Evolutionary conservation across 345 rosid genomes (phyloP).

Genomic region (Viola odorata): DNA sequence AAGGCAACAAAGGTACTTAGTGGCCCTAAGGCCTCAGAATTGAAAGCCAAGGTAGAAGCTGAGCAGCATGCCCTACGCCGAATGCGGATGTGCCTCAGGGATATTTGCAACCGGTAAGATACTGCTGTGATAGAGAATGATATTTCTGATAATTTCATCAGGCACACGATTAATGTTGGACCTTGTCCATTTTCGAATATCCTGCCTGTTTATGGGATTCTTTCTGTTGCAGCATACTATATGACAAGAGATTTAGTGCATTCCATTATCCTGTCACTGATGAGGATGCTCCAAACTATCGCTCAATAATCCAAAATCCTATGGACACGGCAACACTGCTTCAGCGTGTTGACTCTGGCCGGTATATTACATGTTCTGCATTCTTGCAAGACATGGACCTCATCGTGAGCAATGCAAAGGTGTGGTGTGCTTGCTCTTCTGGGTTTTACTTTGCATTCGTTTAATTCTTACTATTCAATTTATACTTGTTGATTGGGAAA

Average conservation of each 20-base stretch:
- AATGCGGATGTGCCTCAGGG: slow-evolving; percentile 97
- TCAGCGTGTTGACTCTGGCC: slow-evolving; percentile 87
- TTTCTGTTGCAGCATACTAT: slow-evolving; percentile 61
- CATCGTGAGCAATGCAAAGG: slow-evolving; percentile 92
- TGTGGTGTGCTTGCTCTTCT: slow-evolving; percentile 19
- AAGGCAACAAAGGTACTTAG: slow-evolving; percentile 69
- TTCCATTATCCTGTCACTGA: slow-evolving; percentile 92
- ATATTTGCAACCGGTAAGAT: slow-evolving; percentile 87
- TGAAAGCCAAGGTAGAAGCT: slow-evolving; percentile 91
- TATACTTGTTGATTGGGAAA: too few relatives aligned
- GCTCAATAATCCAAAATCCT: slow-evolving; percentile 79
- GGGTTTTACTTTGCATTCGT: too few relatives aligned
- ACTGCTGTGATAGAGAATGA: too few relatives aligned
- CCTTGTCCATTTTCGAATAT: too few relatives aligned
- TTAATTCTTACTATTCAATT: too few relatives aligned
- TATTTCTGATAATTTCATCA: too few relatives aligned
- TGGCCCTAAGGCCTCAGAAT: slow-evolving; percentile 89
- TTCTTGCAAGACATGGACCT: slow-evolving; percentile 89
- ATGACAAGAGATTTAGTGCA: slow-evolving; percentile 82
- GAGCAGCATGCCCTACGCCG: slow-evolving; percentile 99
- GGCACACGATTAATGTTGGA: too few relatives aligned
- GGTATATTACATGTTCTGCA: slow-evolving; percentile 70
- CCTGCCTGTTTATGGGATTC: too few relatives aligned
- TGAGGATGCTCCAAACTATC: slow-evolving; percentile 96
- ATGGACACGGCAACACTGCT: slow-evolving; percentile 90